Conservation (phyloP, 2,329 filamentous ascomycete species). For the Fusarium musae region DNA sequence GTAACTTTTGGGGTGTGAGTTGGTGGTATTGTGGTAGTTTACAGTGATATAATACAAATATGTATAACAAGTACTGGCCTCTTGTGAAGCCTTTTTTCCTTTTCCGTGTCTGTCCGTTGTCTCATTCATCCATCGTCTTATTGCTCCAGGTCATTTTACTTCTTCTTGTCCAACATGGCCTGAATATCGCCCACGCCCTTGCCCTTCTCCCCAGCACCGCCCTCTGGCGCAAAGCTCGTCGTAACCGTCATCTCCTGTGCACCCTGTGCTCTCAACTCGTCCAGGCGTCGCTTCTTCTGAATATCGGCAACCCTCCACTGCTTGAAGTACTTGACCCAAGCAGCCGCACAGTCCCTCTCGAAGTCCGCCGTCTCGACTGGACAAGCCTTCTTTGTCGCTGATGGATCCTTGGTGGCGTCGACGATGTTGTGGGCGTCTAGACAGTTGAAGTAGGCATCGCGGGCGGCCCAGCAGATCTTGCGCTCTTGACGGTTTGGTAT, state of each 20-base stretch:
- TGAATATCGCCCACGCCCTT: constrained; percentile 53
- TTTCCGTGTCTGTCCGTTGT: constrained; percentile 8
- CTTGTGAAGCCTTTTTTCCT: constrained; percentile 14
- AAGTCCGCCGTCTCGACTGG: constrained; percentile 65
- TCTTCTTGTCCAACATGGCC: constrained; percentile 53
- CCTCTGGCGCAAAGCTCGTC: constrained; percentile 51
- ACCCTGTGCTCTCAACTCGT: constrained; percentile 78
- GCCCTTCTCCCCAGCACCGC: constrained; percentile 46
- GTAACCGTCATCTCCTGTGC: constrained; percentile 68
- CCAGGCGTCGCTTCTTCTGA: constrained; percentile 83
- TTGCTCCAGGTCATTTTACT: constrained; percentile 17
- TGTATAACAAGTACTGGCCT: constrained; percentile 19
- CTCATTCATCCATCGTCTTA: neutral
- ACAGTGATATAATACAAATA: constrained; percentile 39
- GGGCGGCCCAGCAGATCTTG: constrained; percentile 86
- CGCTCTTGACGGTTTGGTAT: constrained; percentile 89
- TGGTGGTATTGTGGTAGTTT: constrained; percentile 35
- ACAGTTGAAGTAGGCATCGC: constrained; percentile 89
- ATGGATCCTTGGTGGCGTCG: constrained; percentile 66
- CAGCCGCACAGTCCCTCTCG: constrained; percentile 85
- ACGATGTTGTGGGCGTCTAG: constrained; percentile 84
- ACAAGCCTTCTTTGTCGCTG: constrained; percentile 54
- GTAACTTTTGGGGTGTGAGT: constrained; percentile 16
- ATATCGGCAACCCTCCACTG: constrained; percentile 93
- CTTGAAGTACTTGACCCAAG: constrained; percentile 99